Conservation (phyloP, 1,284 basidiomycete species). For the Stereum hirsutum region DNA sequence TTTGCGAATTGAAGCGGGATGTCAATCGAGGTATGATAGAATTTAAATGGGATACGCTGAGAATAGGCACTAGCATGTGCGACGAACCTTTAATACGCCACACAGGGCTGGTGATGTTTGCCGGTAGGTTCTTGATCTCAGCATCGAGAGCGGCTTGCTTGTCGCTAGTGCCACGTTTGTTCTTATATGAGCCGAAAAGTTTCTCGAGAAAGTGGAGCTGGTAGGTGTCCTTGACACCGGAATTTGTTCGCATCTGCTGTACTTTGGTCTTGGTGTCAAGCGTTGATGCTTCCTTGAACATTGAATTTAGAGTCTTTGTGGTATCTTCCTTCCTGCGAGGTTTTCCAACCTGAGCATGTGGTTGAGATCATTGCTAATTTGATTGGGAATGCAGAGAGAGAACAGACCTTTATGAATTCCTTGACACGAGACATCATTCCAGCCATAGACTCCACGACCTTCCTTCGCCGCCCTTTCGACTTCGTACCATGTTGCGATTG, state of each 20-base stretch:
- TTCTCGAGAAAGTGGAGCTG: neutral
- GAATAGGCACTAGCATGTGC: too few species aligned
- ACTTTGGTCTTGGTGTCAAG: neutral
- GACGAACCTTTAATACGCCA: constrained; percentile 13
- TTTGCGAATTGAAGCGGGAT: constrained; percentile 5
- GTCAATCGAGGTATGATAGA: neutral
- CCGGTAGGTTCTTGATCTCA: neutral
- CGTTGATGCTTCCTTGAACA: neutral
- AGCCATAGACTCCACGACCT: too few species aligned
- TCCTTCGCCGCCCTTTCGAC: too few species aligned
- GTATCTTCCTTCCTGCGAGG: neutral
- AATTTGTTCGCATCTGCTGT: neutral
- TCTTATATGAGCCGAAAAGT: neutral
- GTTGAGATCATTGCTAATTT: too few species aligned
- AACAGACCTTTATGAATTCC: too few species aligned
- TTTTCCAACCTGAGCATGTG: too few species aligned
- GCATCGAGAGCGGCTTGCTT: neutral
- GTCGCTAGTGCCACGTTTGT: neutral
- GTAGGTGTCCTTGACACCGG: neutral
- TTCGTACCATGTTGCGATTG: too few species aligned
- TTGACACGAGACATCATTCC: too few species aligned
- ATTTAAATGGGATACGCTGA: too few species aligned
- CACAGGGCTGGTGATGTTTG: constrained; percentile 10
- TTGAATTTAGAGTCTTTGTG: neutral
- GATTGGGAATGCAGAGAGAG: too few species aligned